These are phyloP conservation scores for Suillus plorans DNA, from an alignment of 768 basidiomycete genomes.

Conservation along the genomic window DNA sequence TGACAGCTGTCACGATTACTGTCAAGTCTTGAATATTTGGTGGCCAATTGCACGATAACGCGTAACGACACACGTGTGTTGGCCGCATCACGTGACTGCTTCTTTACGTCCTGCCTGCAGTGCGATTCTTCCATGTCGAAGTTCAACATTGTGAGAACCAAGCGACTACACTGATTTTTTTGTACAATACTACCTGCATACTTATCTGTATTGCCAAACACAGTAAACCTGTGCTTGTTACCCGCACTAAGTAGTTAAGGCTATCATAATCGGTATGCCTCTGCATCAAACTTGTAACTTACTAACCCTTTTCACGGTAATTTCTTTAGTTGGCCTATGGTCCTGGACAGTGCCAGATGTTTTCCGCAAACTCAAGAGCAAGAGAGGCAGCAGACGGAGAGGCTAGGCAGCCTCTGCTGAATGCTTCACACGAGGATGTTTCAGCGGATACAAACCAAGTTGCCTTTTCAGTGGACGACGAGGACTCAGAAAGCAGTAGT, in stretches of 20 bases:
- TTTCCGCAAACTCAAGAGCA: conserved; percentile 28
- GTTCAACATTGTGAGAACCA: too few species aligned
- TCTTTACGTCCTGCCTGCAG: too few species aligned
- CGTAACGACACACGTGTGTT: not conserved
- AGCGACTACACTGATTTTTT: too few species aligned
- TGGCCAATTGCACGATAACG: too few species aligned
- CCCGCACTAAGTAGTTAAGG: too few species aligned
- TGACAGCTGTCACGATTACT: too few species aligned
- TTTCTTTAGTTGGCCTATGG: conserved; percentile 14
- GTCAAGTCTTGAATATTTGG: too few species aligned
- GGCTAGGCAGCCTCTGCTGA: conserved; percentile 59
- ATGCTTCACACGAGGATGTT: conserved; percentile 35
- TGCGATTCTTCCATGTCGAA: too few species aligned
- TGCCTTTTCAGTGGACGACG: conserved; percentile 58
- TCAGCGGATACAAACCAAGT: conserved; percentile 32
- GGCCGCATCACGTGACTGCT: too few species aligned
- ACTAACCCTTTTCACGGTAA: not conserved
- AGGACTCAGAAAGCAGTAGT: conserved; percentile 45
- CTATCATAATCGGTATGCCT: not conserved
- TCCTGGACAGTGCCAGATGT: conserved; percentile 23
- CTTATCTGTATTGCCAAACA: too few species aligned
- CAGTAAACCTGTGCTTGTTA: too few species aligned
- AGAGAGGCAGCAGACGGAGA: conserved; percentile 36
- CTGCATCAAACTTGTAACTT: not conserved
- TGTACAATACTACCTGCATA: too few species aligned